These are phyloP conservation scores for Asterophora parasitica DNA, from an alignment of 768 basidiomycete genomes.

Conservation along the genomic window DNA sequence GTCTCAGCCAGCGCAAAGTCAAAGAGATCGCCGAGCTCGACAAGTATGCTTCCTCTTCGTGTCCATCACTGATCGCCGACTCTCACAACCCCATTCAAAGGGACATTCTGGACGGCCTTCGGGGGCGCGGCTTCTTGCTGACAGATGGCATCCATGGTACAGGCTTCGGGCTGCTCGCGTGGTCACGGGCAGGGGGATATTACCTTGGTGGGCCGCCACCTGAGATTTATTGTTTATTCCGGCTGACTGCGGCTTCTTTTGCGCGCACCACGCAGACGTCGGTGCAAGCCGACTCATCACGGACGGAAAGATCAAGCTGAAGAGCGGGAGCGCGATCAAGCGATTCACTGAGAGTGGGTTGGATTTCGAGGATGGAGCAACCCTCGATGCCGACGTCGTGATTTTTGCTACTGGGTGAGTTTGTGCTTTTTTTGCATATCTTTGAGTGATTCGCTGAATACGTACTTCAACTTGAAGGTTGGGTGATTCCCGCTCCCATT, in stretches of 20 bases:
- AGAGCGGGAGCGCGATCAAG: constrained; percentile 45
- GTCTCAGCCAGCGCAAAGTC: constrained; percentile 26
- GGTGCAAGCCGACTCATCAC: constrained; percentile 53
- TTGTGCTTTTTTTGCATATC: no score
- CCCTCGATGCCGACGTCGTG: constrained; percentile 42
- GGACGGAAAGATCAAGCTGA: constrained; percentile 65
- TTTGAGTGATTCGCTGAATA: no score
- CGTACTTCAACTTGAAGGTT: no score
- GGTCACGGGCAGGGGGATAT: constrained; percentile 53
- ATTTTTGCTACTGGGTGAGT: constrained; percentile 45
- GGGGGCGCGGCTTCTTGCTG: constrained; percentile 51
- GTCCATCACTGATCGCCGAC: not conserved
- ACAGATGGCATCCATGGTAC: constrained; percentile 46
- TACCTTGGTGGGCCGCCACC: constrained; percentile 48
- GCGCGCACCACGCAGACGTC: constrained; percentile 29
- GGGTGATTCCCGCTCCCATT: constrained; percentile 34
- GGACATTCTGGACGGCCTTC: constrained; percentile 50
- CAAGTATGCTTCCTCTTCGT: constrained; percentile 28
- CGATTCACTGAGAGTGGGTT: constrained; percentile 37
- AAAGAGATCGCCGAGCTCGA: constrained; percentile 49
- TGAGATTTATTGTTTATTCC: no score
- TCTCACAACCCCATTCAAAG: constrained; percentile 20
- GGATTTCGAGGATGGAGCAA: constrained; percentile 40
- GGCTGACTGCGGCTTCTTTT: not conserved
- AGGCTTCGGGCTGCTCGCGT: constrained; percentile 47